Evolutionary conservation across 768 basidiomycete genomes (phyloP).

Genomic region (Boletus coccyginus): DNA sequence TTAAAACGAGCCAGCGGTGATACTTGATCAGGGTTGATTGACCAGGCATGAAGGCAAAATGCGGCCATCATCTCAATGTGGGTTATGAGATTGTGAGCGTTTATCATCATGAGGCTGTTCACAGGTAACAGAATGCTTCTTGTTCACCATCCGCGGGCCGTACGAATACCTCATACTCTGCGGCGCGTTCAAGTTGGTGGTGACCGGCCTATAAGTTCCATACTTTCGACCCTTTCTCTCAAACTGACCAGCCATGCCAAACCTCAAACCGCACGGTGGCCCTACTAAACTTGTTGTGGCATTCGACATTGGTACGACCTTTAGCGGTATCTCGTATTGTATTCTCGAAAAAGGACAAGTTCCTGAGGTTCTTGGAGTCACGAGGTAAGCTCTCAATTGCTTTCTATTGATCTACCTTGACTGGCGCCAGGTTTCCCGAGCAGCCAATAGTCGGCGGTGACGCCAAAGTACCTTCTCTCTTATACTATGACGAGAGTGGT

Average conservation of each 20-base stretch:
- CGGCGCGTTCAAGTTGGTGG: background rate
- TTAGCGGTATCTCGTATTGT: slow-evolving; percentile 42
- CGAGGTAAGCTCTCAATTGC: background rate
- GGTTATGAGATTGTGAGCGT: background rate
- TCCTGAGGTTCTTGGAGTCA: slow-evolving; percentile 11
- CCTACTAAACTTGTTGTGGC: slow-evolving; percentile 39
- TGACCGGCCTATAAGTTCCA: background rate
- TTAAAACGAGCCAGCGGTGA: background rate
- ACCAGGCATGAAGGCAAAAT: background rate
- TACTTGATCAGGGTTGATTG: background rate
- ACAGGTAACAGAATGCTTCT: background rate
- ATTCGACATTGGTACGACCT: slow-evolving; percentile 48
- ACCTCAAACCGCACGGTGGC: slow-evolving; percentile 3
- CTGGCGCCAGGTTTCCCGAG: slow-evolving; percentile 35
- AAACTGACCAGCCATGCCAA: background rate
- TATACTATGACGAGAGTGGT: slow-evolving; percentile 42
- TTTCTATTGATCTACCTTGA: background rate
- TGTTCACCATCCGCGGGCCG: background rate
- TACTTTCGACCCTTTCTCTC: background rate
- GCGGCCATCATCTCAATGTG: no score
- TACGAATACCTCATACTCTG: background rate
- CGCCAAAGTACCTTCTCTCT: slow-evolving; percentile 43
- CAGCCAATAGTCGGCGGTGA: slow-evolving; percentile 37
- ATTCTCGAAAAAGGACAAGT: slow-evolving; percentile 11
- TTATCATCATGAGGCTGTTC: background rate